phyloP scores from a whole-genome alignment of 164 flowering plant genomes.

The Hamamelis virginiana region DNA sequence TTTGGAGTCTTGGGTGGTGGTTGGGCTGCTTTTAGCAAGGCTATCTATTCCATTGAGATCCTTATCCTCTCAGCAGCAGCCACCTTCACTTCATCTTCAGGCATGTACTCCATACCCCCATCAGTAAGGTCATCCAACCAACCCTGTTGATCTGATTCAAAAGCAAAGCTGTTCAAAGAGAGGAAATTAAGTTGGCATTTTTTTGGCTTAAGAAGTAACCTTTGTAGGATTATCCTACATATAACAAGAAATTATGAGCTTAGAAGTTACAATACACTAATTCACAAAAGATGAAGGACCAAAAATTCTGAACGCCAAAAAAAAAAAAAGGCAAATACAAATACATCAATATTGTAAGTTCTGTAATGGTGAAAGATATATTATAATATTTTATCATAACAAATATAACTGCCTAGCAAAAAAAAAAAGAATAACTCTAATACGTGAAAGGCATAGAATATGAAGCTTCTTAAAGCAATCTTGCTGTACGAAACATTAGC shows the following conservation, averaged over 20 bases:
- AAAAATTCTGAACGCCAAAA: background rate
- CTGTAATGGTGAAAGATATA: background rate
- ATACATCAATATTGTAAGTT: background rate
- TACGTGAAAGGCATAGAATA: too few relatives aligned
- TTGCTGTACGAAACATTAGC: background rate
- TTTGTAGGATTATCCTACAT: background rate
- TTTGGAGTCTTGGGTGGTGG: slow-evolving; percentile 67
- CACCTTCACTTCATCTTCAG: slow-evolving; percentile 91
- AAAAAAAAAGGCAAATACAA: background rate
- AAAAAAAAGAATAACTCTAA: too few relatives aligned
- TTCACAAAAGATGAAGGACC: too few relatives aligned
- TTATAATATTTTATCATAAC: background rate
- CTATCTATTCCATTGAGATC: slow-evolving; percentile 86
- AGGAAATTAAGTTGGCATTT: background rate
- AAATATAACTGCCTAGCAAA: too few relatives aligned
- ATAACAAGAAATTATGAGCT: background rate
- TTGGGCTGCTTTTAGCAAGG: slow-evolving; percentile 85
- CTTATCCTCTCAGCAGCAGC: slow-evolving; percentile 84
- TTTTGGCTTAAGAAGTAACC: slow-evolving; percentile 14
- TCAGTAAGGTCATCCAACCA: slow-evolving; percentile 96
- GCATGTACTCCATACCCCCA: slow-evolving; percentile 92
- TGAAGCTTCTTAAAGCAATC: too few relatives aligned
- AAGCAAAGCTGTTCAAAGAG: slow-evolving; percentile 67
- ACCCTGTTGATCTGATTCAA: slow-evolving; percentile 83
- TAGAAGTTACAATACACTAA: background rate